A percentile compares a stretch with the other conserved stretches of the same genome.
Conservation (phyloP, 2,329 filamentous ascomycete genomes). For the Corniculantispora saksenae region DNA sequence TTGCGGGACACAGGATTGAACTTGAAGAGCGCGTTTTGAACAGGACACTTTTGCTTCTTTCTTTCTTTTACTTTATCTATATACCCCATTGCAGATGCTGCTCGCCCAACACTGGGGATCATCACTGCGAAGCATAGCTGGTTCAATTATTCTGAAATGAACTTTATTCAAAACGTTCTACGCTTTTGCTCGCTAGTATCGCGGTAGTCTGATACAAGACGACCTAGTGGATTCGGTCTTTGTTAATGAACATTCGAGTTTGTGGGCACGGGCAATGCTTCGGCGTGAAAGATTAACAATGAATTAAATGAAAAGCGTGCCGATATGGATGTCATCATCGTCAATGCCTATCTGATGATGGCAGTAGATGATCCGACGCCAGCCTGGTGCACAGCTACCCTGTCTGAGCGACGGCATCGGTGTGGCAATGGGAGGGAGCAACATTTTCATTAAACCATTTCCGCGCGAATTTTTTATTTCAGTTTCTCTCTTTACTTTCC, state of each 20-base stretch:
- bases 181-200: too few species aligned
- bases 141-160: not conserved
- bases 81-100: slow-evolving; percentile 10
- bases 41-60: not conserved
- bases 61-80: slow-evolving; percentile 10
- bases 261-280: not conserved
- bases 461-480: too few species aligned
- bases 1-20: not conserved
- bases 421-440: too few species aligned
- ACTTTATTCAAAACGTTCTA: not conserved
- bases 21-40: not conserved
- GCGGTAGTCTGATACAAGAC: too few species aligned
- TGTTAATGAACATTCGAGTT: not conserved
- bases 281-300: not conserved
- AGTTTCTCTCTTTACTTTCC: too few species aligned
- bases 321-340: not conserved
- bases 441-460: too few species aligned
- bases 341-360: not conserved
- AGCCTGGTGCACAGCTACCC: not conserved
- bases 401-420: not conserved
- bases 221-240: too few species aligned
- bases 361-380: not conserved
- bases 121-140: not conserved
- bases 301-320: too few species aligned
- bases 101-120: not conserved